Percentiles rank a stretch among this genome's conserved stretches.
These are phyloP conservation scores for Sporothrix schenckii DNA, from an alignment of 2,329 filamentous ascomycete species.

Conservation along the genomic window DNA sequence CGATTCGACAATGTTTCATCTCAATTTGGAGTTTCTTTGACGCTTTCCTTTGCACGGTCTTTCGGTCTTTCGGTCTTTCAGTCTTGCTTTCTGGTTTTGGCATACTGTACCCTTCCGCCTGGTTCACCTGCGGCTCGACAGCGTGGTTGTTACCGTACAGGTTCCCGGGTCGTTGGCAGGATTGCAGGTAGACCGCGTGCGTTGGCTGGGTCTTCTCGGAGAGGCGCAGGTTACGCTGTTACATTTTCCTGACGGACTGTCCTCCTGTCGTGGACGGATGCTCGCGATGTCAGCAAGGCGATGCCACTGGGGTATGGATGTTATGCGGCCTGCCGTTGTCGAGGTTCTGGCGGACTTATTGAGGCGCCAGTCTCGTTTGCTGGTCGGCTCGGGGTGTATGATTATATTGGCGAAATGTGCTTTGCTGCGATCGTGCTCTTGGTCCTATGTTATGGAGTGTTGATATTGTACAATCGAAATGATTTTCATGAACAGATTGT, in stretches of 20 bases:
- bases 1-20: neutral
- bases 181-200: neutral
- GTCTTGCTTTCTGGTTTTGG: neutral
- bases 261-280: too few species aligned
- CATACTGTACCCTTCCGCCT: neutral
- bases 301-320: too few species aligned
- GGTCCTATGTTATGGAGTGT: slow-evolving; percentile 22
- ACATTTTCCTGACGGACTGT: neutral
- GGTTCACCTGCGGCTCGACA: neutral
- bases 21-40: slow-evolving; percentile 8
- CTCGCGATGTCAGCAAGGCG: too few species aligned
- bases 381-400: slow-evolving; percentile 14
- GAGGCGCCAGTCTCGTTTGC: neutral
- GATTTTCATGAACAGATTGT: neutral
- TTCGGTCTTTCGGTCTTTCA: neutral
- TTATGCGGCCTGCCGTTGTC: too few species aligned
- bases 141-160: neutral
- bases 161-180: neutral
- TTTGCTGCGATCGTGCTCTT: slow-evolving; percentile 27
- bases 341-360: neutral
- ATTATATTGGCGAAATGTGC: slow-evolving; percentile 7
- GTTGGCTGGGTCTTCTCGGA: neutral
- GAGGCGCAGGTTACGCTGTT: neutral
- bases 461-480: slow-evolving; percentile 21
- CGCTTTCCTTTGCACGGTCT: slow-evolving; percentile 2